Evolutionary conservation across 1,139 yeast genomes (phyloP), one percentile per base, ranked within the genome.

Genomic region (Taphrina deformans): DNA sequence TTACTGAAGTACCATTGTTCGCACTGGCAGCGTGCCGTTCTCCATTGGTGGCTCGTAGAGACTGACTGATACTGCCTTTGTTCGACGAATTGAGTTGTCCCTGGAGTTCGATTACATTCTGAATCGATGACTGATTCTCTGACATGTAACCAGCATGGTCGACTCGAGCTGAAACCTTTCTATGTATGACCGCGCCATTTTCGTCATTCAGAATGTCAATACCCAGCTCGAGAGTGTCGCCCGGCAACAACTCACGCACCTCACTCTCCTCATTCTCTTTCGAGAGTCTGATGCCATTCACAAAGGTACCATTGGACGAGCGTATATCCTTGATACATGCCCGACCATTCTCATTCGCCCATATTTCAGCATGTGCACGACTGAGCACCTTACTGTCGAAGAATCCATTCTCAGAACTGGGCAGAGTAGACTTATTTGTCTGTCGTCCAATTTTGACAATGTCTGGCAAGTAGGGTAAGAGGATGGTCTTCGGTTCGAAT

Each of bases 381-480:
- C 96, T 87, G 62, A 93, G 81, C 14, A 95, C 99, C 45, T 99
- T 80, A 7, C 97, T 90, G 74, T 93, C 99, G 73, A 93, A 93
- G 75, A 84, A 92, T 0, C 99, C 99, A 74, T 95, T 95, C 48
- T 88, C 86, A 6, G 87, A 83, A 66, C 86, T 84, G 10, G 96
- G 92, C 69, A 83, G 82, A 62, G 88, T 84, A 70, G 84, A 87
- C 18, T 88, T 83, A 66, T 88, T 90, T 55, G 87, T 83, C 64
- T 87, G 99, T 65, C 99, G 82, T 0, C 99, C 99, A 27, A 93
- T 79, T 72, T 89, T 89, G 65, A 93, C 78, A 1, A 91, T 86
- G 26, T 89, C 92, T 0, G 99, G 99, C 68, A 80, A 82, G 67
- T 83, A 82, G 0, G 98, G 97, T 6, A 95, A 85, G 27, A 85